Evolutionary conservation across 2,329 filamentous ascomycete genomes (phyloP), one percentile per base, ranked within the genome.

Genomic region (Botrytis medusae): DNA sequence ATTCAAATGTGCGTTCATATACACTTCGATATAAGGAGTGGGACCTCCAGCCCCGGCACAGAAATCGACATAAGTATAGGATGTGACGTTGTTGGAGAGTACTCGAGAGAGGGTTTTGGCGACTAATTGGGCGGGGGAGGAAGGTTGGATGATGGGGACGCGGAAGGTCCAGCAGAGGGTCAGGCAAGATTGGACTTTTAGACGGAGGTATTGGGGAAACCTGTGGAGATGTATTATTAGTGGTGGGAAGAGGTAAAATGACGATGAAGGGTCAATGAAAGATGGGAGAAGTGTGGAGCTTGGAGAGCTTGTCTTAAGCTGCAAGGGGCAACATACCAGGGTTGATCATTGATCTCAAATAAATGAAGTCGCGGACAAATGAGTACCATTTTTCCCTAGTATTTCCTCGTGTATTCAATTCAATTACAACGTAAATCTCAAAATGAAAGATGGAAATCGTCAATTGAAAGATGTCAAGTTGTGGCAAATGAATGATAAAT

Each of bases 11-110:
- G 79, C 75, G 80, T 92, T 92, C 75, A 93, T 79, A 60, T 86
- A 83, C 18, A 82, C 84, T 81, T 92, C 90, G 69, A 93, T 89
- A 57, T 83, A 84, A 0, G 90, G 90, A 2, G 90, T 93, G 0
- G 91, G 91, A 0, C 92, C 92, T 59, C 92, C 92, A 22, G 87
- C 90, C 69, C 92, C 92, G 3, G 92, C 90, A 81, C 92, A 93
- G 81, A 94, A 93, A 83, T 95, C 92, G 75, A 94, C 86, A 77
- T 92, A 90, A 29, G 87, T 89, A 81, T 91, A 90, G 2, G 84
- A 81, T 29, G 84, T 82, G 1, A 88, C 83, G 40, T 83, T 79
- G 8, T 79, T 74, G 51, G 85, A 84, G 22, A 91, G 85, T 60
- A 87, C 83, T 34, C 81, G 82, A 57, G 85, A 83, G 63, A 93